Evolutionary conservation across 164 flowering plant genomes (phyloP), one percentile per base, ranked within the genome.

Genomic region (Magnolia kwangsiensis): DNA sequence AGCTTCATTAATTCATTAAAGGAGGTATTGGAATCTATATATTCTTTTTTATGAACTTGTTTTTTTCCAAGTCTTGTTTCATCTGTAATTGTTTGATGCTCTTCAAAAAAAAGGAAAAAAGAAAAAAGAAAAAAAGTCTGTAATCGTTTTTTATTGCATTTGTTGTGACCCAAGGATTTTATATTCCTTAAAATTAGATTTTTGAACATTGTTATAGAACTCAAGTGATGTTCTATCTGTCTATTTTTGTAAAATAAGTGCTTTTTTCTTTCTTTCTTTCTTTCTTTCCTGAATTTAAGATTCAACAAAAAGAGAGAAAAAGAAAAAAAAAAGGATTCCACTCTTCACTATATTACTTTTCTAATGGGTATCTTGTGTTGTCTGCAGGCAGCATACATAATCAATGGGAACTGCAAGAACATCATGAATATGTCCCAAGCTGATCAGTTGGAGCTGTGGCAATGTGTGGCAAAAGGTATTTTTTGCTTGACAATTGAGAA

Each of bases 341-440:
- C 14, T 27, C 29, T 13, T 3, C 29, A 27, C 45, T n/a, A 64
- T 64, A 20, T 64, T 21, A 19, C 24, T 8, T 64, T 64, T 19
- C n/a, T 14, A 8, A 37, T 37, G 45, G 45, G 7, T 37, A 37
- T 37, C 74, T 73, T 8, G 23, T 68, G 63, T 66, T 78, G 66
- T 64, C 67, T 80, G 61, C 92, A 96, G 98, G 99, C 98, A 67
- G 92, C 93, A 59, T 93, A 92, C 83, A 89, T 96, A 77, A 87
- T 92, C 50, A 90, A 86, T 85, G 99, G 99, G 51, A 94, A 91
- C 86, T 88, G 96, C 95, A 96, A 94, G 86, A 93, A 89, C 86
- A 82, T 94, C 27, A 94, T 96, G 99, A 91, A 92, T 82, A 92
- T 96, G 96, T 94, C 99, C 27, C 98, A 96, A 74, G 69, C 91